phyloP scores from a whole-genome alignment of 495 filamentous ascomycete genomes.

The Cetradonia linearis region DNA sequence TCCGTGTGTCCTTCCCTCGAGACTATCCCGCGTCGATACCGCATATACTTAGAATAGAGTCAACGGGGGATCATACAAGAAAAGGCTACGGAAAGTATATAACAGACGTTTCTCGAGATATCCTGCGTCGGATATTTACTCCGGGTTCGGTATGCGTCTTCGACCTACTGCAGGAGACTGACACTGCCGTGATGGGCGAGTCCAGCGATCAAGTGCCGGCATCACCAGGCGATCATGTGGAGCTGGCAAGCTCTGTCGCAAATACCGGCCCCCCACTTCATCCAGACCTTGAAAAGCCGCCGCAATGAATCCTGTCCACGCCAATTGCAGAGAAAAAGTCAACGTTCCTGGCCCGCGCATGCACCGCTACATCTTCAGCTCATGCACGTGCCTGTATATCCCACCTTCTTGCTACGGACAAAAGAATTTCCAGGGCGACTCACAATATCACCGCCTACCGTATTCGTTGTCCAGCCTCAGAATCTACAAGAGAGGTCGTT shows the following conservation, averaged over 20 bases:
- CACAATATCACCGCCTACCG: conserved; percentile 80
- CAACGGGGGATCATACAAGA: conserved; percentile 33
- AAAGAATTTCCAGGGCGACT: conserved; percentile 70
- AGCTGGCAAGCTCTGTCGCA: not conserved
- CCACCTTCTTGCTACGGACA: conserved; percentile 68
- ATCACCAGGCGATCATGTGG: conserved; percentile 18
- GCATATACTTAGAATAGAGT: conserved; percentile 51
- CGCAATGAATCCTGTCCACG: conserved; percentile 62
- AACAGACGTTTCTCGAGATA: conserved; percentile 53
- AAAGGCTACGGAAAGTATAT: conserved; percentile 62
- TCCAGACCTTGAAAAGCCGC: conserved; percentile 26
- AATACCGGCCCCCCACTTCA: not conserved
- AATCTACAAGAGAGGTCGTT: conserved; percentile 40
- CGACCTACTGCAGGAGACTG: conserved; percentile 52
- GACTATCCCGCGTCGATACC: conserved; percentile 67
- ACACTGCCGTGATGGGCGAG: conserved; percentile 24
- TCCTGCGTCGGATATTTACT: conserved; percentile 53
- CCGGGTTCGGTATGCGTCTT: conserved; percentile 78
- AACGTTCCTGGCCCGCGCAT: conserved; percentile 70
- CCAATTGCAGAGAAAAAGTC: conserved; percentile 74
- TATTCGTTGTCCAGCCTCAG: conserved; percentile 29
- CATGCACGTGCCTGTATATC: conserved; percentile 60
- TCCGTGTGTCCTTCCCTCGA: conserved; percentile 56
- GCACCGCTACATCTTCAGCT: conserved; percentile 50
- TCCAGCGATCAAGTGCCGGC: not conserved